These are phyloP conservation scores for Escallonia rubra DNA, from an alignment of 129 eudicot species.

Conservation along the genomic window DNA sequence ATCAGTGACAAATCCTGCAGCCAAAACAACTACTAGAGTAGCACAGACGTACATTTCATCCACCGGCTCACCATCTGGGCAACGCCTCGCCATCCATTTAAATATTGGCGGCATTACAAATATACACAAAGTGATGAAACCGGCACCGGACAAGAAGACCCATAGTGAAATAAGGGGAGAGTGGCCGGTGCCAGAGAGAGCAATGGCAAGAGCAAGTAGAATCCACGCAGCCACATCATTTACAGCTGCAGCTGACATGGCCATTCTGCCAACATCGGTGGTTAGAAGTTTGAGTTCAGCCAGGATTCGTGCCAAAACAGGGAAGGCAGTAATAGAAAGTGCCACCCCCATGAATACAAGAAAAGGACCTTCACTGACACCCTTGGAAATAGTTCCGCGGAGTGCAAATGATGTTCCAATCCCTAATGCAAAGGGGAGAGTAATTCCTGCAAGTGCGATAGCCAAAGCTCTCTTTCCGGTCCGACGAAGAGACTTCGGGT, in stretches of 20 bases:
- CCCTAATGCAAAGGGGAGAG: slow-evolving; percentile 60
- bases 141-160: slow-evolving; percentile 67
- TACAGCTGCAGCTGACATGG: slow-evolving; percentile 94
- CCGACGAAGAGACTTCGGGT: slow-evolving; percentile 49
- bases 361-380: slow-evolving; percentile 53
- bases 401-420: slow-evolving; percentile 61
- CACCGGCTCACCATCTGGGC: slow-evolving; percentile 75
- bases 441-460: slow-evolving; percentile 79
- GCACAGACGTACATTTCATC: slow-evolving; percentile 75
- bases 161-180: slow-evolving; percentile 70
- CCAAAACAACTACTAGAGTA: slow-evolving; percentile 66
- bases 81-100: slow-evolving; percentile 56
- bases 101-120: slow-evolving; percentile 51
- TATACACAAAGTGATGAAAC: slow-evolving; percentile 41
- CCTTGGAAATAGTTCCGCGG: slow-evolving; percentile 30
- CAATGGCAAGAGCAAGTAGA: slow-evolving; percentile 75
- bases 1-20: slow-evolving; percentile 78
- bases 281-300: slow-evolving; percentile 85
- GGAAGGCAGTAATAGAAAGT: slow-evolving; percentile 84
- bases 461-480: slow-evolving; percentile 65
- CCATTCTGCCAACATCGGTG: slow-evolving; percentile 82
- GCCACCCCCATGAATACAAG: slow-evolving; percentile 92
- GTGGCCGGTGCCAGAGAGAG: slow-evolving; percentile 49
- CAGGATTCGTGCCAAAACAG: slow-evolving; percentile 80
- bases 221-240: slow-evolving; percentile 94